Evolutionary conservation across 257 asterid genomes (phyloP), one percentile per base, ranked within the genome.

Genomic region (Paraleonurus japonicus): DNA sequence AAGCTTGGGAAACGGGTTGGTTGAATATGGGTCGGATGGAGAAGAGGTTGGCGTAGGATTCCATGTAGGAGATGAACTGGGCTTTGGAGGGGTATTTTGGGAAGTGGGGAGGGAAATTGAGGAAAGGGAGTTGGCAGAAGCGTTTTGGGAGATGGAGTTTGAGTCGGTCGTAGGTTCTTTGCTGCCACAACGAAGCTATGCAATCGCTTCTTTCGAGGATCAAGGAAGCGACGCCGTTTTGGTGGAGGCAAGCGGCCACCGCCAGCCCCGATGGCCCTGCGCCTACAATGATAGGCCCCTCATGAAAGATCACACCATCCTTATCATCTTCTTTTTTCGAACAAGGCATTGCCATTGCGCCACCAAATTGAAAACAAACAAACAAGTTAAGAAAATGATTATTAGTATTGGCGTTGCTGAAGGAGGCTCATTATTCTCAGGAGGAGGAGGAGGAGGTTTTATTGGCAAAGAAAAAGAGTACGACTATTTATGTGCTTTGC

Each of bases 181-280:
- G 79, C 53, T 90, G 92, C 98, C 98, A 93, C 1, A 90, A 73
- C 22, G 97, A 85, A 16, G 97, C 97, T 26, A 93, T 82, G 73
- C 96, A 93, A 22, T 86, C 88, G 73, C 85, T 81, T 30, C 96
- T 70, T 23, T 93, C 98, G 9, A 93, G 96, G 6, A 93, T 45
- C 3, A 90, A 41, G 3, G 96, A 80, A 1, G 95, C 61, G 15
- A 93, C 89, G 22, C 92, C 95, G 48, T 77, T 70, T 22, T 80
- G 71, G 64, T 76, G 78, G 9, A 93, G 92, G 78, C 97, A 90
- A 4, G 97, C 98, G n/a, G 98, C 83, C 1, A 79, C 94, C 1
- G 98, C 97, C 2, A 92, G 87, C 73, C 98, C 98, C 17, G 98
- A 90, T 1, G 98, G 98, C 5, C 97, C 98, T 8, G 95, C 98